Evolutionary conservation across 2,329 filamentous ascomycete species (phyloP).

Genomic region (Byssochlamys sp.): DNA sequence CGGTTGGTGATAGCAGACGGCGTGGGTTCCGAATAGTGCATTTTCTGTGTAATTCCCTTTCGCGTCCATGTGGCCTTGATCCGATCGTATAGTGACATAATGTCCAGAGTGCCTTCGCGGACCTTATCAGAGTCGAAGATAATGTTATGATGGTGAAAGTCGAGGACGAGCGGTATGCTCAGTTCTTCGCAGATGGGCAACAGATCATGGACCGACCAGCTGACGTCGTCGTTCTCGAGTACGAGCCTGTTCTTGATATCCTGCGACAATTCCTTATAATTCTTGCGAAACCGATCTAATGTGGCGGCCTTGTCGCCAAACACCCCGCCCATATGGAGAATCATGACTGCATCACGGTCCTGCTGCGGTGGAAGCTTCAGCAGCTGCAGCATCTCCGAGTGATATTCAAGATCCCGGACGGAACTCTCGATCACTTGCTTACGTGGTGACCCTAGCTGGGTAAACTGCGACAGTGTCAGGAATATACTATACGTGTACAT

Average conservation of each 20-base stretch:
- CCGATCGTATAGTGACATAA: slow-evolving; percentile 62
- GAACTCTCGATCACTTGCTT: slow-evolving; percentile 66
- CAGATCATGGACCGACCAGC: slow-evolving; percentile 84
- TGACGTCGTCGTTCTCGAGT: slow-evolving; percentile 87
- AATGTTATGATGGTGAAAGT: slow-evolving; percentile 94
- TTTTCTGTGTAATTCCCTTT: slow-evolving; percentile 83
- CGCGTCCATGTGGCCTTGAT: slow-evolving; percentile 76
- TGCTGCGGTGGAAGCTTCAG: slow-evolving; percentile 67
- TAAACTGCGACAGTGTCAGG: slow-evolving; percentile 49
- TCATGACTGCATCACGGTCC: slow-evolving; percentile 82
- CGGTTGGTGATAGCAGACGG: slow-evolving; percentile 65
- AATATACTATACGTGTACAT: not conserved
- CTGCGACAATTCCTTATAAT: slow-evolving; percentile 58
- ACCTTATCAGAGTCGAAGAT: slow-evolving; percentile 64
- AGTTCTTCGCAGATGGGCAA: slow-evolving; percentile 84
- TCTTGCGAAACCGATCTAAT: slow-evolving; percentile 64
- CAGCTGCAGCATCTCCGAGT: slow-evolving; percentile 71
- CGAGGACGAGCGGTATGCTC: slow-evolving; percentile 84
- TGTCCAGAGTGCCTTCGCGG: slow-evolving; percentile 75
- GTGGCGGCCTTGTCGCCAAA: slow-evolving; percentile 80
- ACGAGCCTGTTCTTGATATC: slow-evolving; percentile 72
- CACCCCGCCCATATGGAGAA: slow-evolving; percentile 82
- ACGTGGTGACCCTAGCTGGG: slow-evolving; percentile 77
- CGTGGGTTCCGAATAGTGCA: slow-evolving; percentile 86
- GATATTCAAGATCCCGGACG: slow-evolving; percentile 74